A percentile compares a stretch with the other conserved stretches of the same genome.
Evolutionary conservation across 331 rosid genomes (phyloP).

Genomic region (Ulmus americana): DNA sequence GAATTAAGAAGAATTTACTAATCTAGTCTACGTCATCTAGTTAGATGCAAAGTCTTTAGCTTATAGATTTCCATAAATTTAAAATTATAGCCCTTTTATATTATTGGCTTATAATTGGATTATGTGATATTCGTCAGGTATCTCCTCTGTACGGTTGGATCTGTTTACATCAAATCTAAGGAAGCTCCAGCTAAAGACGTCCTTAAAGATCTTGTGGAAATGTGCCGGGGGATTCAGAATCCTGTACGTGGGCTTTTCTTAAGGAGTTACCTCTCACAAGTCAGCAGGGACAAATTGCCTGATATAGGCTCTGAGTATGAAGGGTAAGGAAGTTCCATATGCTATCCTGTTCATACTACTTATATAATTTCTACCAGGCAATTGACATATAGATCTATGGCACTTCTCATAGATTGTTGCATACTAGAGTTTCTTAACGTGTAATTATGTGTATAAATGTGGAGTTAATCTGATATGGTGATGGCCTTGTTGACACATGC

Average conservation of each 20-base stretch:
- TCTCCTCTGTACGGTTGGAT: constrained; percentile 95
- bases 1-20: not conserved
- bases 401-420: not conserved
- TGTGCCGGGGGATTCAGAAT: constrained; percentile 97
- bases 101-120: constrained; percentile 5
- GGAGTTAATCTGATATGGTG: constrained; percentile 27
- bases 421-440: too few relatives aligned
- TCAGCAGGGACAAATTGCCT: constrained; percentile 92
- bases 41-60: not conserved
- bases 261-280: constrained; percentile 98
- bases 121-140: constrained; percentile 48
- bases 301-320: constrained; percentile 98
- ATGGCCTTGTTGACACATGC: constrained; percentile 23
- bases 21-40: not conserved
- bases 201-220: constrained; percentile 96
- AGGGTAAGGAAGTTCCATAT: constrained; percentile 57
- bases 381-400: not conserved
- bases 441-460: not conserved
- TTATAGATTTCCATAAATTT: not conserved
- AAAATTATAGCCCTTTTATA: not conserved
- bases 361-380: not conserved
- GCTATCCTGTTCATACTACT: not conserved
- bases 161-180: constrained; percentile 92
- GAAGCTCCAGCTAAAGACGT: constrained; percentile 98
- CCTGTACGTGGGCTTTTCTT: constrained; percentile 96